phyloP scores from a whole-genome alignment of 345 rosid species.

The Raphanus sativus region DNA sequence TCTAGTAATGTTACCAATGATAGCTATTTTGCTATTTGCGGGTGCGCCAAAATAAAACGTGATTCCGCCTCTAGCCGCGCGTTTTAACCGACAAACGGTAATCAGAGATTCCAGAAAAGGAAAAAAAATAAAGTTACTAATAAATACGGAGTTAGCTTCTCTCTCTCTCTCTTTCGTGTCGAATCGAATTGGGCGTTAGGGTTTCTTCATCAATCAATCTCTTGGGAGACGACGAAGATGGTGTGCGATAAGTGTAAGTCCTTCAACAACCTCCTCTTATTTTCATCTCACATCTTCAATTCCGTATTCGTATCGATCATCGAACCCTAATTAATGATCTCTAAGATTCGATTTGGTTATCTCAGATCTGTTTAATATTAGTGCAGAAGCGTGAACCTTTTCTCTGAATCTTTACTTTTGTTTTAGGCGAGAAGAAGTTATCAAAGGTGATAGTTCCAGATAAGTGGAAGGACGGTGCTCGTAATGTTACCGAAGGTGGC shows the following conservation, averaged over 20 bases:
- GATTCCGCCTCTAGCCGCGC: background rate
- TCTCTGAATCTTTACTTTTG: background rate
- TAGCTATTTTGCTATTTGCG: background rate
- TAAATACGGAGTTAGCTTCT: background rate
- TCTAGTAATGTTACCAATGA: background rate
- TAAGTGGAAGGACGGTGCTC: conserved; percentile 99
- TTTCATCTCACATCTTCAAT: background rate
- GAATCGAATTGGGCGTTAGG: conserved; percentile 23
- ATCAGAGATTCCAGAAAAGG: background rate
- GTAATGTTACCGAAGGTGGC: conserved; percentile 87
- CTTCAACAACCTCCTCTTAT: background rate
- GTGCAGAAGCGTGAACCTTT: background rate
- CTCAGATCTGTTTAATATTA: conserved; percentile 7
- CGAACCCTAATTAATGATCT: background rate
- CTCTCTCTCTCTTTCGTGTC: background rate
- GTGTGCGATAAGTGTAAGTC: conserved; percentile 92
- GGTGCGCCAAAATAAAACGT: background rate
- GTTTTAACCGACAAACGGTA: background rate
- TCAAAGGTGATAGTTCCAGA: conserved; percentile 96
- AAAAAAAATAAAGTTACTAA: background rate
- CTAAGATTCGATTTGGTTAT: background rate
- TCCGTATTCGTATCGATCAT: background rate
- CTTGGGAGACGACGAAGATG: conserved; percentile 41
- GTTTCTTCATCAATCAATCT: conserved; percentile 22
- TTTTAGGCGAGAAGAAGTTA: conserved; percentile 89